These are phyloP conservation scores for Mallotus nudiflorus DNA, from an alignment of 345 rosid genomes.

Conservation along the genomic window DNA sequence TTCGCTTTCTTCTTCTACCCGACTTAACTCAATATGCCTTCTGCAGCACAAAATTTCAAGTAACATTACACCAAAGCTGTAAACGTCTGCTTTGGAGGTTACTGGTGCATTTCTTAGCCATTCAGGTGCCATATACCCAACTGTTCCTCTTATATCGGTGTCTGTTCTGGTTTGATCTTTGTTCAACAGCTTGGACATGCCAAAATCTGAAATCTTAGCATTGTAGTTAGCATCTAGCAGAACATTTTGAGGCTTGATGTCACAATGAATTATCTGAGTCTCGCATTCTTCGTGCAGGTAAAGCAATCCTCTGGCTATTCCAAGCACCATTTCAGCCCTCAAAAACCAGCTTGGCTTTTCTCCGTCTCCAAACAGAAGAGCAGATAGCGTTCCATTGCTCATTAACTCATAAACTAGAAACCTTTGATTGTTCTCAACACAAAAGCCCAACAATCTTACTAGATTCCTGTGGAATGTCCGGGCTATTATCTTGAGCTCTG, in stretches of 20 bases:
- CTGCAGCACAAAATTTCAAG: constrained; percentile 37
- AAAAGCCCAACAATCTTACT: constrained; percentile 33
- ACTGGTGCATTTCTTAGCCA: constrained; percentile 32
- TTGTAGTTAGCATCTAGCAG: constrained; percentile 29
- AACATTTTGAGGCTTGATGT: constrained; percentile 40
- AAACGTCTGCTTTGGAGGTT: constrained; percentile 36
- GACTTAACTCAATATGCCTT: constrained; percentile 32
- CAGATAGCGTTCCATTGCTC: constrained; percentile 26
- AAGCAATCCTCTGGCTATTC: constrained; percentile 31
- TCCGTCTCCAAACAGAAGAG: constrained; percentile 17
- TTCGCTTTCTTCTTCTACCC: constrained; percentile 39
- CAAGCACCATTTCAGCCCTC: constrained; percentile 29
- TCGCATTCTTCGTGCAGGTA: constrained; percentile 35
- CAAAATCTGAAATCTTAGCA: constrained; percentile 35
- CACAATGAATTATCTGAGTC: constrained; percentile 33
- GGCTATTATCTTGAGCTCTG: constrained; percentile 36
- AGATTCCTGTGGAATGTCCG: constrained; percentile 32
- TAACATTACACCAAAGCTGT: constrained; percentile 31
- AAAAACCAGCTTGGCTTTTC: constrained; percentile 24
- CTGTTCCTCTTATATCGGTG: constrained; percentile 31
- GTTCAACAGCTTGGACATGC: constrained; percentile 34
- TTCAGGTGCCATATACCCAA: constrained; percentile 39
- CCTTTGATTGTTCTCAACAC: constrained; percentile 22
- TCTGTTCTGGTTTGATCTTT: constrained; percentile 37
- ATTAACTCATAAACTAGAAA: constrained; percentile 35